A percentile compares a stretch with the other conserved stretches of the same genome.
These are phyloP conservation scores for Turritis glabra DNA, from an alignment of 345 rosid species.

Conservation along the genomic window DNA sequence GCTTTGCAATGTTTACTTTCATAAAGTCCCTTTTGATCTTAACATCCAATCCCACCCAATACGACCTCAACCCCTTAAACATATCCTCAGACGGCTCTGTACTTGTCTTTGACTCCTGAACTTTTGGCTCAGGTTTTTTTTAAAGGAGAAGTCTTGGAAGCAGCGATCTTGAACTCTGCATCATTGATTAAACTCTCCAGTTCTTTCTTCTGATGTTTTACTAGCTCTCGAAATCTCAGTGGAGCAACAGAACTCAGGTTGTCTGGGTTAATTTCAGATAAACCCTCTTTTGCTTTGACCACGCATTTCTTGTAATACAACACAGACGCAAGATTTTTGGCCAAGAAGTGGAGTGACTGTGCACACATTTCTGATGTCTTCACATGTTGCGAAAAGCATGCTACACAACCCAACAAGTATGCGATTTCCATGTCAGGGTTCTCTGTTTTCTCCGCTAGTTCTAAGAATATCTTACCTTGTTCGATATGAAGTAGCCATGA, in stretches of 20 bases:
- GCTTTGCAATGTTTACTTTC: slow-evolving; percentile 18
- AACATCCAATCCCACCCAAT: slow-evolving; percentile 17
- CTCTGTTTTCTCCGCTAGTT: neutral
- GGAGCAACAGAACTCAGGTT: neutral
- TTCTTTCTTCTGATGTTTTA: neutral
- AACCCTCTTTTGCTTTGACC: neutral
- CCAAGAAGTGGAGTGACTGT: neutral
- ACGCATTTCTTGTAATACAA: slow-evolving; percentile 3
- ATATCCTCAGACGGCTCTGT: neutral
- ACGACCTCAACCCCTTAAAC: neutral
- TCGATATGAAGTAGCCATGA: neutral
- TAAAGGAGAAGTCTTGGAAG: neutral
- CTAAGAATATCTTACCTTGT: neutral
- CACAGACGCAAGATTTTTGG: neutral
- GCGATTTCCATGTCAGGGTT: neutral
- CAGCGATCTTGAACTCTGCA: slow-evolving; percentile 2
- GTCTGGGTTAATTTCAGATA: neutral
- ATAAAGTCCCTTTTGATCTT: slow-evolving; percentile 10
- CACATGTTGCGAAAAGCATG: neutral
- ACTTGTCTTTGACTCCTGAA: neutral
- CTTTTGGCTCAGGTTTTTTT: neutral
- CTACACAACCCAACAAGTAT: neutral
- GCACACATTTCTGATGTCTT: neutral
- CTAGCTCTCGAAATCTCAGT: too few species aligned
- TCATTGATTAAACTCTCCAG: neutral